Evolutionary conservation across 345 rosid genomes (phyloP).

Genomic region (Carallia pectinifolia): DNA sequence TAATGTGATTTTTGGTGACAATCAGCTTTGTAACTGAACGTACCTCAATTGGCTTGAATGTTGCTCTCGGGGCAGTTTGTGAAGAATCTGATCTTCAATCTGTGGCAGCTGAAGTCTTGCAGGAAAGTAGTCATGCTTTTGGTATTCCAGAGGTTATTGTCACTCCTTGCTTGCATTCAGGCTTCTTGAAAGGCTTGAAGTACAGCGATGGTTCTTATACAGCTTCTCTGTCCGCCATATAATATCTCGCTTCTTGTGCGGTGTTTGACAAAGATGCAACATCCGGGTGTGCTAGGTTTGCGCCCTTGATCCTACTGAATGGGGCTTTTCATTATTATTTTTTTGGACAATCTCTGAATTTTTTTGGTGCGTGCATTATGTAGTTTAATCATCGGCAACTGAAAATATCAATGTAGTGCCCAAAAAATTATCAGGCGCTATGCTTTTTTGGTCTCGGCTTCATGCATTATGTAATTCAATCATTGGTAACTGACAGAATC

Average conservation of each 20-base stretch:
- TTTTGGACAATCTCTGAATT: too few relatives aligned
- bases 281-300: not conserved
- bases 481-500: too few relatives aligned
- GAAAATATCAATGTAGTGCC: too few relatives aligned
- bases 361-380: too few relatives aligned
- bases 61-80: conserved; percentile 41
- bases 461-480: too few relatives aligned
- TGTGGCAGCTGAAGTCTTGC: conserved; percentile 19
- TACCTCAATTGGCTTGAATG: conserved; percentile 69
- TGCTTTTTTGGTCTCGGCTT: too few relatives aligned
- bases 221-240: conserved; percentile 56
- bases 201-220: conserved; percentile 52
- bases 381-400: too few relatives aligned
- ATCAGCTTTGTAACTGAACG: conserved; percentile 73
- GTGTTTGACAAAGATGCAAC: not conserved
- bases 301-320: not conserved
- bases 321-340: too few relatives aligned
- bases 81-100: conserved; percentile 36
- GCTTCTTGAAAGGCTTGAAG: conserved; percentile 69
- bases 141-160: conserved; percentile 48
- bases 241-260: conserved; percentile 13
- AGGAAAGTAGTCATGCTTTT: conserved; percentile 22
- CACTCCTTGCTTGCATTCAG: conserved; percentile 50
- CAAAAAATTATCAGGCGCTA: too few relatives aligned
- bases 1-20: conserved; percentile 6